Base-by-base conservation (phyloP, 306 rosid species). In the Myrica gale region DNA sequence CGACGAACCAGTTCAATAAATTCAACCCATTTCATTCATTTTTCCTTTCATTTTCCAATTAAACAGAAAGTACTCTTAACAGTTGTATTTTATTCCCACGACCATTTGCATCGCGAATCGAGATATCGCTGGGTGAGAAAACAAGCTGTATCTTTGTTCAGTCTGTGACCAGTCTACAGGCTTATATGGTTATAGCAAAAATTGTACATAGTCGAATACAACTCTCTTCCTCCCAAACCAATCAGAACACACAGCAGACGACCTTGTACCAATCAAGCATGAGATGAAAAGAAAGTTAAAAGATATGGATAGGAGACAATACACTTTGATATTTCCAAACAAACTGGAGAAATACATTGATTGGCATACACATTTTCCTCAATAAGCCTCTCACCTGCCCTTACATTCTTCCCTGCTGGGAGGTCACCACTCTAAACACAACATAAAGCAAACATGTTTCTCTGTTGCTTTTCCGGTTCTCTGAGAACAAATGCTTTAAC, bases 401-500 rank as follows among this genome's bases (percentile, higher is more conserved):
- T 51, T 65, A 50, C 82, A 80, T 81, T 82, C 75, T 78, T 81
- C 74, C 73, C 78, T 26, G 74, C 75, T 41, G 46, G 47, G 37
- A 56, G 74, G 87, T 78, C 79, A 69, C 80, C 79, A 78, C 84
- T 84, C 83, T 82, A 76, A 82, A 78, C 87, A 88, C 80, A 86
- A 74, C 76, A 84, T 57, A 81, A 74, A 78, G 88, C 86, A 89
- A 69, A 70, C 80, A 84, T 76, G 83, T 78, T 82, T 85, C 77
- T 78, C 71, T 69, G 85, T 75, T 79, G 85, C 89, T 74, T 88
- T 84, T 83, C 55, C 66, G 68, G 83, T 79, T 82, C 75, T 85
- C 81, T 87, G 81, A 69, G 85, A 87, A 86, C 88, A 89, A 83
- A 84, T 91, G 87, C 83, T 81, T 87, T 79, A 76, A 77, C 76